A percentile compares a stretch with the other conserved stretches of the same genome.
Evolutionary conservation across 352 stramenopile genomes (phyloP).

Genomic region (Pythium vanterpoolii): DNA sequence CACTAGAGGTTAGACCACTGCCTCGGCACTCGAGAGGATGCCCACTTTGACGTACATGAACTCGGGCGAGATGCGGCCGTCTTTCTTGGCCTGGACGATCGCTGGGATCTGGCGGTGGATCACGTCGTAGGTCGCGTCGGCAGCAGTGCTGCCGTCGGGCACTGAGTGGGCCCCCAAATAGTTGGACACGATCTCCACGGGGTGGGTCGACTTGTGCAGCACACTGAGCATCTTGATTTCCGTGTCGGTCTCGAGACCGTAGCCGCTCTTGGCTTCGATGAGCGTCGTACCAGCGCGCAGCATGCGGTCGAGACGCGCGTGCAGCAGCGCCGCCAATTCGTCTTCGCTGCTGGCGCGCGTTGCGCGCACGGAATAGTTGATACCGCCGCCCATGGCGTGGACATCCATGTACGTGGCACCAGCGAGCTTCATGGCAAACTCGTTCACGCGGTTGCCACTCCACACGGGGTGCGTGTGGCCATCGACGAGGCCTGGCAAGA

Average conservation of each 20-base stretch:
- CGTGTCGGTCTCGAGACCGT: constrained; percentile 75
- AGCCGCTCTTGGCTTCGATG: constrained; percentile 81
- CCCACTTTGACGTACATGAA: constrained; percentile 72
- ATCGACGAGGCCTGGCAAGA: constrained; percentile 80
- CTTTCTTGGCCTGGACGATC: constrained; percentile 57
- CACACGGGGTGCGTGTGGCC: constrained; percentile 84
- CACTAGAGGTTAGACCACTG: neutral
- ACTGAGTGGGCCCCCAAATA: constrained; percentile 77
- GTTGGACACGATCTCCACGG: constrained; percentile 78
- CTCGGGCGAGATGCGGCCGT: constrained; percentile 70
- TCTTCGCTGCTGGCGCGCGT: constrained; percentile 62
- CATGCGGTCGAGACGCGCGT: constrained; percentile 66
- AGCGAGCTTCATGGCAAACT: constrained; percentile 87
- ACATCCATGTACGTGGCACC: constrained; percentile 86
- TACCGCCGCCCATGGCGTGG: constrained; percentile 69
- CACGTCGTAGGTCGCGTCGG: constrained; percentile 64
- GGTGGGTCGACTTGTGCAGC: constrained; percentile 52
- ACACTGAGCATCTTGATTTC: constrained; percentile 87
- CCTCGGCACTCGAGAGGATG: too few species aligned
- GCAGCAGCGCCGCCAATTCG: constrained; percentile 50
- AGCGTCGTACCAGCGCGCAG: constrained; percentile 69
- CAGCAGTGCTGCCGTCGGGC: constrained; percentile 63
- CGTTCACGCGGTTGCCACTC: constrained; percentile 80
- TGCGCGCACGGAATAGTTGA: constrained; percentile 76
- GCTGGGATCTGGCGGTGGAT: constrained; percentile 72